Percentiles rank a stretch among this genome's conserved stretches.
Evolutionary conservation across 805 yeast genomes (phyloP).

Genomic region (Schwanniomyces polymorphus): DNA sequence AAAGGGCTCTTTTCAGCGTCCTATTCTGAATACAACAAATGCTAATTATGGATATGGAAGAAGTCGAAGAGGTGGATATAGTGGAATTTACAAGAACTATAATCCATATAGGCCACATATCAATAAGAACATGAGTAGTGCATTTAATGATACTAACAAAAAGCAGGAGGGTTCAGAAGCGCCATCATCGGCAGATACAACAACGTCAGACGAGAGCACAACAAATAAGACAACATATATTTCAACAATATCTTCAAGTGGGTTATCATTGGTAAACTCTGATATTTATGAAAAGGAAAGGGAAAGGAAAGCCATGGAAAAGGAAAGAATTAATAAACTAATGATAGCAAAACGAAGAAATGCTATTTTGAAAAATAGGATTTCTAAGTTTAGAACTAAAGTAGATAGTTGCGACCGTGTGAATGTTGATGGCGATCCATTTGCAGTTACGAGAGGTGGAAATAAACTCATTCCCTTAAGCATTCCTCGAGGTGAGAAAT

Average conservation of each 20-base stretch:
- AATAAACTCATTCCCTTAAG: slow-evolving; percentile 39
- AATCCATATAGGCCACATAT: background rate
- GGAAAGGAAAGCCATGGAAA: slow-evolving; percentile 8
- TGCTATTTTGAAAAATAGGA: slow-evolving; percentile 12
- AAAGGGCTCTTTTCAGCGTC: background rate
- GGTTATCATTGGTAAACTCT: slow-evolving; percentile 39
- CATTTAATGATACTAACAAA: slow-evolving; percentile 17
- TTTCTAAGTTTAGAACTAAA: slow-evolving; percentile 28
- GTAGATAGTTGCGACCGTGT: slow-evolving; percentile 49
- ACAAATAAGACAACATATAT: slow-evolving; percentile 4
- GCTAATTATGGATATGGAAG: slow-evolving; percentile 2
- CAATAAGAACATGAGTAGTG: slow-evolving; percentile 27
- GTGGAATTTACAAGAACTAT: slow-evolving; percentile 1
- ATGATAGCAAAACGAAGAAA: slow-evolving; percentile 9
- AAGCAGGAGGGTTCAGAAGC: background rate
- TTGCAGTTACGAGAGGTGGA: slow-evolving; percentile 43
- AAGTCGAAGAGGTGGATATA: slow-evolving; percentile 9
- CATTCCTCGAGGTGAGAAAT: slow-evolving; percentile 13
- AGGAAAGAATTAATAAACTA: slow-evolving; percentile 10
- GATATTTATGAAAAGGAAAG: slow-evolving; percentile 32
- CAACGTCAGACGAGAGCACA: slow-evolving; percentile 1
- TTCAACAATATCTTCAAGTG: slow-evolving; percentile 29
- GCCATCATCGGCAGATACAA: background rate
- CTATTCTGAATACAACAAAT: background rate
- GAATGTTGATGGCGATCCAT: slow-evolving; percentile 39